Conservation (phyloP, 2,329 filamentous ascomycete genomes). For the Fusarium decemcellulare region DNA sequence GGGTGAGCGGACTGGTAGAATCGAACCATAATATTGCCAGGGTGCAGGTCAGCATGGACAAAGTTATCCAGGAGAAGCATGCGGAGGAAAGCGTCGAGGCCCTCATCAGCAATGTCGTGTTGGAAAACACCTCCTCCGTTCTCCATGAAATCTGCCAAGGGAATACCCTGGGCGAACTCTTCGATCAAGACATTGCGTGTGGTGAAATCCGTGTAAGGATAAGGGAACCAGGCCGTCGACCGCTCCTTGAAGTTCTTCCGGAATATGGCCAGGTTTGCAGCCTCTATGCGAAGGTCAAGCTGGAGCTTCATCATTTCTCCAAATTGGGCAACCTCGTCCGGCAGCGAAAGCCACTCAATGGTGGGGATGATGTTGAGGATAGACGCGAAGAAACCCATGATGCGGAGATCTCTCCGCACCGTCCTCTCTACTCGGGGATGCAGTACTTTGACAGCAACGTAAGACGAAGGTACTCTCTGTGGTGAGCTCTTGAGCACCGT, state of each 20-base stretch:
- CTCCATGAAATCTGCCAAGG: conserved; percentile 89
- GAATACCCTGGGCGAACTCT: conserved; percentile 96
- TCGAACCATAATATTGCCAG: conserved; percentile 99
- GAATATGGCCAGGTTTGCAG: conserved; percentile 90
- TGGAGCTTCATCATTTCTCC: conserved; percentile 99
- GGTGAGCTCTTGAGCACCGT: conserved; percentile 89
- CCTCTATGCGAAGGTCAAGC: conserved; percentile 93
- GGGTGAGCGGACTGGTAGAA: conserved; percentile 90
- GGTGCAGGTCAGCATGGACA: conserved; percentile 95
- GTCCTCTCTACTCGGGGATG: conserved; percentile 92
- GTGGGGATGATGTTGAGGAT: conserved; percentile 90
- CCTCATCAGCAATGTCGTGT: conserved; percentile 93
- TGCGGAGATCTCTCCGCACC: conserved; percentile 90
- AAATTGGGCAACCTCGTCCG: conserved; percentile 94
- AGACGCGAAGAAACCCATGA: conserved; percentile 93
- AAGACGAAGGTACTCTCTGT: conserved; percentile 86
- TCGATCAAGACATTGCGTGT: conserved; percentile 94
- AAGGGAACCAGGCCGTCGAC: conserved; percentile 96
- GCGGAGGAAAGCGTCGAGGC: conserved; percentile 93
- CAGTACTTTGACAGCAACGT: conserved; percentile 96
- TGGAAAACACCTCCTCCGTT: conserved; percentile 94
- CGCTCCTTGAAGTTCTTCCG: conserved; percentile 91
- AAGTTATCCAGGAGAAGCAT: conserved; percentile 99
- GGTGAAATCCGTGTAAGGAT: conserved; percentile 92
- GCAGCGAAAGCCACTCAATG: conserved; percentile 96